Evolutionary conservation across 2,329 filamentous ascomycete genomes (phyloP).

Genomic region (Trichoderma sp.): DNA sequence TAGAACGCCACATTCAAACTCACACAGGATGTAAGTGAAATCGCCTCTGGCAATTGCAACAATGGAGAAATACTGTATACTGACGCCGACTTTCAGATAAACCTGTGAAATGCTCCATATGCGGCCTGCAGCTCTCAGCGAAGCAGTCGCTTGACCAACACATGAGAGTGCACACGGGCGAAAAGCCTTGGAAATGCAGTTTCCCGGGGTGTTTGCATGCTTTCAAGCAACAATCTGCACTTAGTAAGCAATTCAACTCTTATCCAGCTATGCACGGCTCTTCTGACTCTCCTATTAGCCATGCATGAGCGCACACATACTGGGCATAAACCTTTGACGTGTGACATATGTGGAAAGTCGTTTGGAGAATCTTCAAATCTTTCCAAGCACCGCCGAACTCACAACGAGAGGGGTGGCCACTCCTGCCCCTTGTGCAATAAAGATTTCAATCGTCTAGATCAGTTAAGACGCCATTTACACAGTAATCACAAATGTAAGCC

Average conservation of each 20-base stretch:
- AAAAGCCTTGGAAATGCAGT: conserved; percentile 60
- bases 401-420: conserved; percentile 52
- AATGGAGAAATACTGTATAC: background rate
- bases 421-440: conserved; percentile 54
- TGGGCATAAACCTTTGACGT: conserved; percentile 60
- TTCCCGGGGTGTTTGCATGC: conserved; percentile 50
- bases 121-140: conserved; percentile 59
- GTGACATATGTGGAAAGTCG: conserved; percentile 55
- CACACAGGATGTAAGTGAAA: conserved; percentile 59
- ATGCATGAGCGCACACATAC: conserved; percentile 67
- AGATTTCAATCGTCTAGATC: conserved; percentile 59
- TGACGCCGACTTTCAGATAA: conserved; percentile 46
- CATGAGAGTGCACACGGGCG: conserved; percentile 63
- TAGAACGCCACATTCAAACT: conserved; percentile 63
- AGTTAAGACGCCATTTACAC: conserved; percentile 53
- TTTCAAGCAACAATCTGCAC: conserved; percentile 66
- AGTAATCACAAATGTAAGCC: conserved; percentile 18
- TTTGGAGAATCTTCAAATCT: conserved; percentile 67
- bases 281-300: conserved; percentile 40
- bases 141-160: conserved; percentile 68
- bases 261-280: background rate
- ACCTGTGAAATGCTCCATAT: conserved; percentile 55
- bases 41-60: background rate
- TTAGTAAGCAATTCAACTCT: conserved; percentile 48
- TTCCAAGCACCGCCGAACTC: conserved; percentile 63